Conservation (phyloP, 495 filamentous ascomycete species). For the Podospora pseudocomata region DNA sequence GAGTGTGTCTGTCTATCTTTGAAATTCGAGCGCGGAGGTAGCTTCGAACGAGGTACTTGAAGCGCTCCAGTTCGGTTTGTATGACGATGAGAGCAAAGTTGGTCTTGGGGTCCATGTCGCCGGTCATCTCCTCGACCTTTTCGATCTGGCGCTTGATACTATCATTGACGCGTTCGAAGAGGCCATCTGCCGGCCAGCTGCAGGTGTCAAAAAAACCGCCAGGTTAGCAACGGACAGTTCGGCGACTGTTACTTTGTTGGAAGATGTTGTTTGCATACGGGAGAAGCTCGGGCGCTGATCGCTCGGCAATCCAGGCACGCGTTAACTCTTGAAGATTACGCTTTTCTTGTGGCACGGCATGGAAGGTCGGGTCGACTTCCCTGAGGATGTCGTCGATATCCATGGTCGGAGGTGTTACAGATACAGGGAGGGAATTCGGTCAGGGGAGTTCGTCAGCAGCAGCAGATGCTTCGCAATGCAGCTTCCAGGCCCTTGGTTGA, state of each 20-base stretch:
- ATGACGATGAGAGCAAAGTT: conserved; percentile 92
- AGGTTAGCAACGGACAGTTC: conserved; percentile 15
- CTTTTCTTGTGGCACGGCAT: conserved; percentile 55
- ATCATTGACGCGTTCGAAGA: conserved; percentile 70
- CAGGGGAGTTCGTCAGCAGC: not conserved
- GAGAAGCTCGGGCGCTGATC: conserved; percentile 77
- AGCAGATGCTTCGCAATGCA: not conserved
- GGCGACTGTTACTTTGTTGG: not conserved
- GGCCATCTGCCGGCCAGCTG: conserved; percentile 49
- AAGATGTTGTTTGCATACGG: conserved; percentile 33
- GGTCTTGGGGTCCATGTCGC: conserved; percentile 75
- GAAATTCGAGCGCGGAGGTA: conserved; percentile 79
- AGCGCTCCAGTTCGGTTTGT: conserved; percentile 92
- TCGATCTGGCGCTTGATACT: conserved; percentile 67
- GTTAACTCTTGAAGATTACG: conserved; percentile 85
- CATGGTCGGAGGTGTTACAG: conserved; percentile 44
- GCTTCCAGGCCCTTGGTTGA: not conserved
- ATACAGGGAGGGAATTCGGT: not conserved
- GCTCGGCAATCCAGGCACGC: conserved; percentile 87
- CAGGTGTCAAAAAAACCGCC: not conserved
- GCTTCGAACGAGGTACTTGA: conserved; percentile 84
- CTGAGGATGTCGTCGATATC: conserved; percentile 89
- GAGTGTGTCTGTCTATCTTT: conserved; percentile 74
- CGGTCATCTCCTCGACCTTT: conserved; percentile 71
- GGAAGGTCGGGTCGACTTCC: conserved; percentile 63